Conservation (phyloP, 2,329 filamentous ascomycete genomes). For the Chrysoporthe puriensis region DNA sequence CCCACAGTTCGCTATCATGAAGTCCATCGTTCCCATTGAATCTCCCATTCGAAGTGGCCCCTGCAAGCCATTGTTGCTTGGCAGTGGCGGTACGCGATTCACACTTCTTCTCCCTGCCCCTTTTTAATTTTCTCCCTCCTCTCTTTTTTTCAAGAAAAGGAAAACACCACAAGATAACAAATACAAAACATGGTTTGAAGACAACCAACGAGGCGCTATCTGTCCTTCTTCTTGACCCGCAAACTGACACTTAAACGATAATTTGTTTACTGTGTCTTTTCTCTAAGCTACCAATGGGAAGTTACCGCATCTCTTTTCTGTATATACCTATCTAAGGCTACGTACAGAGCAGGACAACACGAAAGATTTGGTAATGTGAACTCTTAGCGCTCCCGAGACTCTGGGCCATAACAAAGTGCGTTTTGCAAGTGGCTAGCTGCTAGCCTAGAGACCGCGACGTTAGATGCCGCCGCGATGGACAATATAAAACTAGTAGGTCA, state of each 20-base stretch:
- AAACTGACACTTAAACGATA: background rate
- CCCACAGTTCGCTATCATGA: background rate
- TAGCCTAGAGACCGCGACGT: background rate
- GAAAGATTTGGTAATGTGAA: no score
- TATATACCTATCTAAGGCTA: no score
- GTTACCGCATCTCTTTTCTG: no score
- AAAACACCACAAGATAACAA: background rate
- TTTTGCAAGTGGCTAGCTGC: background rate
- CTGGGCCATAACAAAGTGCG: background rate
- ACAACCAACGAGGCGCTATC: background rate
- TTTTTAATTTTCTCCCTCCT: background rate
- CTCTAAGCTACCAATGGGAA: background rate
- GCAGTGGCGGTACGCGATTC: background rate
- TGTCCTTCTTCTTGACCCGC: background rate
- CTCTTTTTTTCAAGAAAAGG: background rate
- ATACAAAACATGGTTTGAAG: background rate
- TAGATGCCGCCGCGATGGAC: background rate
- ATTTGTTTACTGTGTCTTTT: background rate
- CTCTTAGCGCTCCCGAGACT: background rate
- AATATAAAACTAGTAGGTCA: constrained; percentile 3
- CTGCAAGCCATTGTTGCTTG: background rate
- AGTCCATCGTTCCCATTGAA: background rate
- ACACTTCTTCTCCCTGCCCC: background rate
- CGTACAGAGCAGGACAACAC: no score
- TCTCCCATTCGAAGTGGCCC: background rate